phyloP scores from a whole-genome alignment of 495 filamentous ascomycete species.

The Bathelium albidoporum region DNA sequence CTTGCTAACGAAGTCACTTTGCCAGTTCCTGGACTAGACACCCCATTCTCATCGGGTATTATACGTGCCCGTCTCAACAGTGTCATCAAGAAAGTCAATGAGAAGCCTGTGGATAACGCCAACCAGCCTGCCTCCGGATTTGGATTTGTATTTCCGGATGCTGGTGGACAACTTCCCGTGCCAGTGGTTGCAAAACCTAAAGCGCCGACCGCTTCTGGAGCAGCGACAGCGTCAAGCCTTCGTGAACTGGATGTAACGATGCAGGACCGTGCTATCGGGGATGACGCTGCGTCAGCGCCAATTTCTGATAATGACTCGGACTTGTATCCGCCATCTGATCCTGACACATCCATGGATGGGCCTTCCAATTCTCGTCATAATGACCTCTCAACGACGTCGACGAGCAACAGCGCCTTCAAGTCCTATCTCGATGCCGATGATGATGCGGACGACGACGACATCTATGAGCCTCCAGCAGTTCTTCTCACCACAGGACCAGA shows the following conservation, averaged over 20 bases:
- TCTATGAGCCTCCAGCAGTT: background rate
- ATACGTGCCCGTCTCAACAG: too few relatives aligned
- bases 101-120: too few relatives aligned
- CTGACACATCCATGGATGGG: background rate
- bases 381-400: background rate
- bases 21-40: background rate
- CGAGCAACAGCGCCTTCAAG: background rate
- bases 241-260: background rate
- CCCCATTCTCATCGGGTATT: too few relatives aligned
- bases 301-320: slow-evolving; percentile 19
- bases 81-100: too few relatives aligned
- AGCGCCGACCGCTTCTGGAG: background rate
- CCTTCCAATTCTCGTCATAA: slow-evolving; percentile 10
- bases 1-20: background rate
- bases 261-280: background rate
- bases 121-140: too few relatives aligned
- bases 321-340: slow-evolving; percentile 8
- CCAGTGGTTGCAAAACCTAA: background rate
- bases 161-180: too few relatives aligned
- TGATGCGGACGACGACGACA: slow-evolving; percentile 11
- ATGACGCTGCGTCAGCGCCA: background rate
- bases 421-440: slow-evolving; percentile 29
- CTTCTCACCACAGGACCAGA: background rate
- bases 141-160: too few relatives aligned
- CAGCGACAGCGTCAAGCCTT: background rate